Evolutionary conservation across 139 green algal species (phyloP), one percentile per base, ranked within the genome.

Genomic region (Trebouxia sp.): DNA sequence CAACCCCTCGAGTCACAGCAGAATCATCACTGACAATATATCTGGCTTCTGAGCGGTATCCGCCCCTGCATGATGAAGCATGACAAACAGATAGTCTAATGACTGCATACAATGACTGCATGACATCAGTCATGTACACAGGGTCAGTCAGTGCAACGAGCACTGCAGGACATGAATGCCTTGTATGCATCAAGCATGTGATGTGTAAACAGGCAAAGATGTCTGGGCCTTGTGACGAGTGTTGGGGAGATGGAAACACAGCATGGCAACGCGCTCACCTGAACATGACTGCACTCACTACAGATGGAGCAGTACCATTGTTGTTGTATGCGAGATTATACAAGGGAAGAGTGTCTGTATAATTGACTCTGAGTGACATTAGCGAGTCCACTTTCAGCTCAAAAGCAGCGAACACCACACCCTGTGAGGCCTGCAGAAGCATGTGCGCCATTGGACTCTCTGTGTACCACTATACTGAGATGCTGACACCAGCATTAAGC

Each of bases 391-490:
- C 77, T 53, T 80, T 82, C 4, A 90, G 38, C 65, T 58, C 43
- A 62, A 82, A 91, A 14, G 80, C 81, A 26, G 43, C 66, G 67
- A 90, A 87, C 28, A 83, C 69, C 8, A 90, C 85, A 53, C 78
- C 75, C 28, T 83, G 53, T 5, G 75, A 20, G 1, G 45, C 42
- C 83, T 90, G 81, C 72, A 82, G 17, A 70, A 8, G n/a, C n/a
- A n/a, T n/a, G n/a, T n/a, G n/a, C n/a, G n/a, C n/a, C n/a, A n/a
- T n/a, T n/a, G n/a, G n/a, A n/a, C n/a, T n/a, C n/a, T n/a, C n/a
- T n/a, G n/a, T n/a, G n/a, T n/a, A n/a, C n/a, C n/a, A n/a, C n/a
- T n/a, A n/a, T n/a, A n/a, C n/a, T n/a, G n/a, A n/a, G n/a, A n/a
- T n/a, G n/a, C n/a, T n/a, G n/a, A n/a, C n/a, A n/a, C n/a, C n/a